Evolutionary conservation across 1,284 basidiomycete species (phyloP).

Genomic region (Xerocomus amazonicus): DNA sequence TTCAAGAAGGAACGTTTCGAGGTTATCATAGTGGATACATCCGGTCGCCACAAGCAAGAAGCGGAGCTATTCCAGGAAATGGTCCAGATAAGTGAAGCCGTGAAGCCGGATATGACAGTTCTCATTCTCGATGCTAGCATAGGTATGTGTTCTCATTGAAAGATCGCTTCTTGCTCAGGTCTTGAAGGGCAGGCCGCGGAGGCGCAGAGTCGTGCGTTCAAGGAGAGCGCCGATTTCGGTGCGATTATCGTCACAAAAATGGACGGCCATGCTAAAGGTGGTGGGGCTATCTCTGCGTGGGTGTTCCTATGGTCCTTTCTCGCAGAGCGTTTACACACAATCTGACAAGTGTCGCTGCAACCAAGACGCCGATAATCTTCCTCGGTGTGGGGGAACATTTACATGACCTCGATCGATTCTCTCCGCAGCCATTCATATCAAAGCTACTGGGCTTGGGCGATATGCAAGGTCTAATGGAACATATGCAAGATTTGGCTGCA

Average conservation of each 20-base stretch:
- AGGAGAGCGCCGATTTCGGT: conserved; percentile 96
- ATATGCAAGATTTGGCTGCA: conserved; percentile 92
- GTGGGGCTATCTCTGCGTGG: conserved; percentile 98
- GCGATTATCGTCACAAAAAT: conserved; percentile 99
- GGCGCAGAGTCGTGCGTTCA: conserved; percentile 94
- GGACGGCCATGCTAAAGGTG: conserved; percentile 99
- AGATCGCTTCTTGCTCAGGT: conserved; percentile 3
- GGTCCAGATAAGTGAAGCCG: conserved; percentile 92
- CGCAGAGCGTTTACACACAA: conserved; percentile 9
- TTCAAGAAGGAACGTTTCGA: conserved; percentile 99
- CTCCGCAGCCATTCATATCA: conserved; percentile 95
- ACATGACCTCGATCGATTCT: conserved; percentile 93
- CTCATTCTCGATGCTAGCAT: conserved; percentile 87
- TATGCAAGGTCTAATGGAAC: conserved; percentile 95
- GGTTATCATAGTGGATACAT: conserved; percentile 98
- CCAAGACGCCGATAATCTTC: conserved; percentile 98
- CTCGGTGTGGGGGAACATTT: conserved; percentile 97
- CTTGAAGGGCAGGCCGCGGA: conserved; percentile 91
- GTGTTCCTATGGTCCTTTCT: conserved; percentile 31
- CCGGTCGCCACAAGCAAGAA: conserved; percentile 97
- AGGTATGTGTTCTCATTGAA: conserved; percentile 39
- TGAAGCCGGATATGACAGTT: conserved; percentile 92
- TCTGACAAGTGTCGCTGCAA: conserved; percentile 83
- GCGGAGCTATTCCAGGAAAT: conserved; percentile 97
- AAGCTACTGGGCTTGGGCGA: conserved; percentile 96